Conservation (phyloP, 1,284 basidiomycete species). For the Waitea zeae region DNA sequence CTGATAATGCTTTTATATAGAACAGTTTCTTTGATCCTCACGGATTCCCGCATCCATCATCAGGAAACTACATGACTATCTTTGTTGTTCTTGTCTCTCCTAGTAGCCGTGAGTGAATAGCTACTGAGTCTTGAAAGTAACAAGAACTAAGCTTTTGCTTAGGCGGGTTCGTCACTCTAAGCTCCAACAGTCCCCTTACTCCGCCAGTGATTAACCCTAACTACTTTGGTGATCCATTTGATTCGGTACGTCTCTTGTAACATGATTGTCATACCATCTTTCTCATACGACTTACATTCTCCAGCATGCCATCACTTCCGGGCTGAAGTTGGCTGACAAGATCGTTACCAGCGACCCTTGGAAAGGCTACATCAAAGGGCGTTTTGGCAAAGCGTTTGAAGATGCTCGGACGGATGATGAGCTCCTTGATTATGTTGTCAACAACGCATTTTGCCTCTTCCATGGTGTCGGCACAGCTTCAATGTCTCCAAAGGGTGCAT, state of each 20-base stretch:
- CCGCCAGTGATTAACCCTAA: slow-evolving; percentile 12
- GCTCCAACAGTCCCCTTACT: slow-evolving; percentile 11
- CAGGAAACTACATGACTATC: slow-evolving; percentile 6
- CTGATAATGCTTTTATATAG: slow-evolving; percentile 6
- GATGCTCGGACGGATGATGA: slow-evolving; percentile 7
- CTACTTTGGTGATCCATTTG: slow-evolving; percentile 8
- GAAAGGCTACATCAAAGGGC: slow-evolving; percentile 5
- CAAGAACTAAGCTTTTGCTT: not conserved
- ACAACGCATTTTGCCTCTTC: slow-evolving; percentile 7
- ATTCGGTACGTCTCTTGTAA: no score
- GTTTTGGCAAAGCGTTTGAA: slow-evolving; percentile 3
- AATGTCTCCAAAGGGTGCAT: slow-evolving; percentile 9
- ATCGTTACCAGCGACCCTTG: slow-evolving; percentile 4
- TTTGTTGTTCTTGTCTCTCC: slow-evolving; percentile 2
- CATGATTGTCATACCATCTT: no score
- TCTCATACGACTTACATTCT: no score
- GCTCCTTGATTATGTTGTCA: slow-evolving; percentile 5
- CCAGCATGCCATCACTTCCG: not conserved
- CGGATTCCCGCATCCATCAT: not conserved
- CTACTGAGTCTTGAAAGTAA: no score
- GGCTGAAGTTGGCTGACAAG: not conserved
- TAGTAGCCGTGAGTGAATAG: not conserved
- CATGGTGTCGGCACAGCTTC: slow-evolving; percentile 12
- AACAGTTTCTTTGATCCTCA: slow-evolving; percentile 8
- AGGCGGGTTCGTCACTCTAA: slow-evolving; percentile 9